phyloP scores from a whole-genome alignment of 768 basidiomycete genomes.

The Termitomyces sp. region DNA sequence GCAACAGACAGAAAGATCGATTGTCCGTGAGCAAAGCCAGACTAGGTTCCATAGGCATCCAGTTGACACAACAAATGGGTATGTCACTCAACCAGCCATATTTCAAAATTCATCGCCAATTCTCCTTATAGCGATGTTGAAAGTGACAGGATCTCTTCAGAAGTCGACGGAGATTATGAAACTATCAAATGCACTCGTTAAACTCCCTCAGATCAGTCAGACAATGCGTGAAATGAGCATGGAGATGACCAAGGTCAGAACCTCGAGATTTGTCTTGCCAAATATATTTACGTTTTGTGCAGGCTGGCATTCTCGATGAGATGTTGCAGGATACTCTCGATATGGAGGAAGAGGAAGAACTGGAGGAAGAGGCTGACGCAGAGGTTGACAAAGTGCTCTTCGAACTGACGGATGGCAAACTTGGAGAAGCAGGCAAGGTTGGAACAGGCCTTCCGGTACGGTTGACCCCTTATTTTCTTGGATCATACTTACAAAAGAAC shows the following conservation, averaged over 20 bases:
- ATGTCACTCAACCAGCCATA: constrained; percentile 21
- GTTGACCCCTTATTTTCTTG: constrained; percentile 22
- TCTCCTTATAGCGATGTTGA: constrained; percentile 70
- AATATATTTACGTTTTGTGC: not conserved
- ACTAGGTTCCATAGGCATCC: constrained; percentile 84
- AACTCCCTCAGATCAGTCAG: constrained; percentile 86
- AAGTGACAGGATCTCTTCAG: constrained; percentile 96
- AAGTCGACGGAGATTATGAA: constrained; percentile 99
- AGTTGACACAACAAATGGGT: constrained; percentile 92
- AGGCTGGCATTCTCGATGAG: constrained; percentile 98
- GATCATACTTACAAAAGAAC: constrained; percentile 30
- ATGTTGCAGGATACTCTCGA: constrained; percentile 95
- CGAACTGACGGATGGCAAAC: constrained; percentile 92
- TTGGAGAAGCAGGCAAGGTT: constrained; percentile 80
- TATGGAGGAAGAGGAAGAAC: constrained; percentile 89
- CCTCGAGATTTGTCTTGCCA: not conserved
- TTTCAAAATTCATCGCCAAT: not conserved
- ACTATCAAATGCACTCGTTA: constrained; percentile 88
- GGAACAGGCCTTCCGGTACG: constrained; percentile 71
- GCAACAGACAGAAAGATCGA: constrained; percentile 90
- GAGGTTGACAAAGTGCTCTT: constrained; percentile 97
- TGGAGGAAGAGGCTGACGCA: constrained; percentile 94
- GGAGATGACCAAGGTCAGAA: constrained; percentile 95
- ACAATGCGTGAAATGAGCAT: constrained; percentile 97
- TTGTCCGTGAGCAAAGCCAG: constrained; percentile 91